A percentile compares a stretch with the other conserved stretches of the same genome.
Evolutionary conservation across 2,329 filamentous ascomycete genomes (phyloP).

Genomic region (Endoconidiophora polonica): DNA sequence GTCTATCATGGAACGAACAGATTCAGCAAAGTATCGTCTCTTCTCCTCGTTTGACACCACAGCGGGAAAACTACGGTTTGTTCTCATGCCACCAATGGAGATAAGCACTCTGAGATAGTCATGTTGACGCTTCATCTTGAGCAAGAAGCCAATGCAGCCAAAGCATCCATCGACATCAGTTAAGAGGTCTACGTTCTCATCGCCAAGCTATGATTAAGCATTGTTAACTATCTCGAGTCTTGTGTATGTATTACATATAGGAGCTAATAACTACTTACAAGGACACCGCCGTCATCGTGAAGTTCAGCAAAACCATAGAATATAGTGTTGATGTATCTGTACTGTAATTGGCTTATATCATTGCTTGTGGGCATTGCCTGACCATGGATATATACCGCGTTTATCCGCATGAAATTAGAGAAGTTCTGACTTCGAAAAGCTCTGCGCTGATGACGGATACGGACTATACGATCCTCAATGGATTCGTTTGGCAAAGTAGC

Average conservation of each 20-base stretch:
- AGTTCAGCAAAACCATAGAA: neutral
- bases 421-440: neutral
- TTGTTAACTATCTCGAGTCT: neutral
- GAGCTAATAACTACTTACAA: neutral
- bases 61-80: neutral
- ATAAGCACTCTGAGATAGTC: constrained; percentile 2
- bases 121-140: neutral
- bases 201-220: neutral
- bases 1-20: neutral
- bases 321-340: neutral
- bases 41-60: neutral
- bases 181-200: neutral
- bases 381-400: neutral
- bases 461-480: neutral
- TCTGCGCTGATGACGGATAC: neutral
- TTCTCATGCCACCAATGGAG: constrained; percentile 3
- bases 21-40: neutral
- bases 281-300: neutral
- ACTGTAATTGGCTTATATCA: neutral
- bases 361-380: neutral
- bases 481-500: neutral
- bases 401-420: neutral
- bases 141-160: constrained; percentile 2
- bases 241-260: neutral
- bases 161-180: neutral